Base-by-base conservation (phyloP, 805 yeast genomes). In the Monosporozyma yasuniensis region DNA sequence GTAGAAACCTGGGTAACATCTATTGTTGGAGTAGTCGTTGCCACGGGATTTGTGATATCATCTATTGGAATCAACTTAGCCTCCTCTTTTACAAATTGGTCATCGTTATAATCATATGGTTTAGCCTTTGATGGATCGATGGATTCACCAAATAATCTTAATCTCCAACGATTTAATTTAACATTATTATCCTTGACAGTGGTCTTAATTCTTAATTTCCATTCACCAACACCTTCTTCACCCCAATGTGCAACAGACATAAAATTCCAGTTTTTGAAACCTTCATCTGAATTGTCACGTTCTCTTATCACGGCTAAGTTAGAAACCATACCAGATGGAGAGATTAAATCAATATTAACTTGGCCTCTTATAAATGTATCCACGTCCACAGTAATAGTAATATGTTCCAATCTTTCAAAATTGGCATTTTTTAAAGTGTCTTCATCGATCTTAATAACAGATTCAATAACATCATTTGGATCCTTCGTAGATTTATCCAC, bases 181-280 rank as follows among this genome's bases (percentile, higher is more conserved):
- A 75, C 65, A 2, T 63, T 61, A 50, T 71, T 69, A 1, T 60
- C 66, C 7, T 65, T 71, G 18, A 63, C 66, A 37, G 69, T 67
- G 46, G 77, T 75, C n/a, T 64, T 60, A 1, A 90, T 90, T 55
- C 75, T 79, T 18, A 93, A 58, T 35, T 67, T 79, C 99, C 99
- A 93, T 4, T 76, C 79, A 10, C 99, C 99, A 23, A 67, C 67
- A 2, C 90, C 91, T 57, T 84, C 90, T 65, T 91, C 97, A 38
- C 96, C 96, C 97, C 98, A 93, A 65, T 93, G 98, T 1, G 96
- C 97, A n/a, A 93, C 98, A 10, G 91, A 78, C 87, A 90, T 87
- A 62, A 93, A 93, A 1, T 87, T 85, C 99, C 99, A 93, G 56
- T 84, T 74, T 4, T 63, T 58, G 55, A 87, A 84, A 0, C 96